These are phyloP conservation scores for Pulveroboletus sp. DNA, from an alignment of 768 basidiomycete genomes.

Conservation along the genomic window DNA sequence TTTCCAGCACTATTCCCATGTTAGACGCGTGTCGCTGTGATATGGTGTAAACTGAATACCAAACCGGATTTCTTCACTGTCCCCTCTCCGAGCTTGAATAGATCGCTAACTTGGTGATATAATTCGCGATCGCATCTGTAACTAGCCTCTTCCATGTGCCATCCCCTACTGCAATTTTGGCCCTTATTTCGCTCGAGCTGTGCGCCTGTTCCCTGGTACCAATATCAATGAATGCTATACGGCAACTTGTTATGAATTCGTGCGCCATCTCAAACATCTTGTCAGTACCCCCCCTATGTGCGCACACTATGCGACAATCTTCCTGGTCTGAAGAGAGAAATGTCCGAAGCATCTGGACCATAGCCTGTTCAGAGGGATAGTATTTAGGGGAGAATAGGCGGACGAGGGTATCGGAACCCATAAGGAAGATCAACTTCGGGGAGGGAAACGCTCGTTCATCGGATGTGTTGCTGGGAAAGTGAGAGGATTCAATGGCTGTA, in stretches of 20 bases:
- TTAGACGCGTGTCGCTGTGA: not conserved
- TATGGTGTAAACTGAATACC: constrained; percentile 1
- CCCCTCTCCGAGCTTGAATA: constrained; percentile 29
- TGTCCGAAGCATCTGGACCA: constrained; percentile 48
- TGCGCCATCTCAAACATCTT: constrained; percentile 32
- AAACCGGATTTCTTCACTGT: constrained; percentile 12
- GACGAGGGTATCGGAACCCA: constrained; percentile 83
- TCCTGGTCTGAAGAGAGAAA: constrained; percentile 59
- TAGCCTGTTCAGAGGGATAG: constrained; percentile 51
- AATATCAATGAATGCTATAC: constrained; percentile 60
- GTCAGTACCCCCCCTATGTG: constrained; percentile 39
- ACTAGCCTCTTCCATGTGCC: constrained; percentile 46
- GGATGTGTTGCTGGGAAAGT: not conserved
- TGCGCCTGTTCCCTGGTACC: constrained; percentile 48
- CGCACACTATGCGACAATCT: constrained; percentile 62
- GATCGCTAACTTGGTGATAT: constrained; percentile 45
- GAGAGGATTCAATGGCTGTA: not conserved
- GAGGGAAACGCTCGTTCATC: constrained; percentile 13
- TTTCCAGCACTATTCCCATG: not conserved
- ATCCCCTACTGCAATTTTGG: constrained; percentile 17
- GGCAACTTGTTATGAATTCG: constrained; percentile 47
- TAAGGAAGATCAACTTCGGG: constrained; percentile 59
- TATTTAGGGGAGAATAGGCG: constrained; percentile 74
- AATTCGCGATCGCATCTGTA: constrained; percentile 42
- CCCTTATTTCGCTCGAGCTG: constrained; percentile 69